phyloP scores from a whole-genome alignment of 2,329 filamentous ascomycete species.

The Talaromyces sp. region DNA sequence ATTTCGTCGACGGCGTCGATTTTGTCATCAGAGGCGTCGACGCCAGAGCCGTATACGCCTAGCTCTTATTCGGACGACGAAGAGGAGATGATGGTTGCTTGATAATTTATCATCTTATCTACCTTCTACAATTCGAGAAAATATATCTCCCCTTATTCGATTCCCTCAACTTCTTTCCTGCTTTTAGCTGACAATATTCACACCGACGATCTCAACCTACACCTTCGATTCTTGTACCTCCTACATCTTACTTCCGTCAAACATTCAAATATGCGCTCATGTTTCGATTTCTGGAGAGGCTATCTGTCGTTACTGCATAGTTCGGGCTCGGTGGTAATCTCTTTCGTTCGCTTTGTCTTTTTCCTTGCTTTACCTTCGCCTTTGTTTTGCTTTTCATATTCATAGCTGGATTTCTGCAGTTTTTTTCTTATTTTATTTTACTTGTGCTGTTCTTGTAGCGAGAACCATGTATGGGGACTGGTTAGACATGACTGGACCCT shows the following conservation, averaged over 20 bases:
- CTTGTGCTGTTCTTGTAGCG: background rate
- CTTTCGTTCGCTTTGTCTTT: constrained; percentile 15
- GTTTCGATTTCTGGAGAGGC: constrained; percentile 13
- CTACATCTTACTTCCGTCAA: background rate
- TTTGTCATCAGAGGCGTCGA: constrained; percentile 15
- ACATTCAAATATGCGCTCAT: background rate
- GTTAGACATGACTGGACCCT: background rate
- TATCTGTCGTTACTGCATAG: constrained; percentile 20
- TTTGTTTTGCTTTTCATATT: background rate
- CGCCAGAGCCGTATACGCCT: constrained; percentile 14
- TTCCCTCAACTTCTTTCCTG: background rate
- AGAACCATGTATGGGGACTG: background rate
- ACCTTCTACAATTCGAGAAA: too few relatives aligned
- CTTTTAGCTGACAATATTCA: background rate
- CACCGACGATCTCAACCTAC: background rate
- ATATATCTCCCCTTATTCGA: background rate
- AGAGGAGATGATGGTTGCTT: constrained; percentile 3
- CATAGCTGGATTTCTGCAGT: constrained; percentile 10
- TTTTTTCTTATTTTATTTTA: background rate
- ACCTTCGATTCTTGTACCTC: background rate
- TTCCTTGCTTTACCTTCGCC: background rate
- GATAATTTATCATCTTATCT: background rate
- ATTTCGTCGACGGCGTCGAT: constrained; percentile 7
- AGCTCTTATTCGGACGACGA: constrained; percentile 16
- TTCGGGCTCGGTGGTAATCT: constrained; percentile 21